Evolutionary conservation across 352 stramenopile genomes (phyloP).

Genomic region (Plasmopara viticola): DNA sequence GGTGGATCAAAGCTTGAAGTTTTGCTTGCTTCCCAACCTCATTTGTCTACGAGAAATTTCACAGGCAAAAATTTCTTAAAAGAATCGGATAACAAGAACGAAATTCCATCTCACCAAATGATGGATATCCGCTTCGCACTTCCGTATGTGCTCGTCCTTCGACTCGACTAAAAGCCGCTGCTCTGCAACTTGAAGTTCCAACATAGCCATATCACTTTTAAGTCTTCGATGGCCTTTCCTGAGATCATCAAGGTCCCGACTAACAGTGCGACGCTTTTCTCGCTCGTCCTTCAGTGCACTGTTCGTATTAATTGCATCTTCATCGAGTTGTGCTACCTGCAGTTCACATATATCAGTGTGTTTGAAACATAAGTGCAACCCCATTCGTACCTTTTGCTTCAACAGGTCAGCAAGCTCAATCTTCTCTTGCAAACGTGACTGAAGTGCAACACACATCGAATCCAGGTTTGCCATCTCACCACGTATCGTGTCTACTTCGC

Average conservation of each 20-base stretch:
- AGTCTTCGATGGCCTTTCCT: slow-evolving; percentile 60
- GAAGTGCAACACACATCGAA: slow-evolving; percentile 48
- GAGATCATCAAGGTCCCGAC: slow-evolving; percentile 56
- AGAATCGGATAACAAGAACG: neutral
- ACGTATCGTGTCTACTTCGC: slow-evolving; percentile 38
- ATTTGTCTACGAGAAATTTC: slow-evolving; percentile 37
- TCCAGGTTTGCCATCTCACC: slow-evolving; percentile 51
- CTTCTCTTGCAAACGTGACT: slow-evolving; percentile 55
- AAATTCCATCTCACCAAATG: slow-evolving; percentile 42
- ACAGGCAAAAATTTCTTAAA: neutral
- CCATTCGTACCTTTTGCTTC: slow-evolving; percentile 47
- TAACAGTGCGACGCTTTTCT: slow-evolving; percentile 36
- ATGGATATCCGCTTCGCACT: slow-evolving; percentile 63
- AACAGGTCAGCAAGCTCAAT: slow-evolving; percentile 55
- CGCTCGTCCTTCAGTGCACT: slow-evolving; percentile 56
- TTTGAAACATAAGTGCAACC: neutral
- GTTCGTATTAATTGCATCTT: slow-evolving; percentile 35
- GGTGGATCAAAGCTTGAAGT: slow-evolving; percentile 75
- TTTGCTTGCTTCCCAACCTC: slow-evolving; percentile 78
- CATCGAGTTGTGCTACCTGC: slow-evolving; percentile 49
- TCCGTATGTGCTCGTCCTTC: slow-evolving; percentile 56
- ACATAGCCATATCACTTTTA: slow-evolving; percentile 55
- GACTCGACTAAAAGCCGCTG: slow-evolving; percentile 46
- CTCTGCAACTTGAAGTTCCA: slow-evolving; percentile 57
- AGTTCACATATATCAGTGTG: slow-evolving; percentile 9